Evolutionary conservation across 1,284 basidiomycete genomes (phyloP), one percentile per base, ranked within the genome.

Genomic region (Gomphus sp.): DNA sequence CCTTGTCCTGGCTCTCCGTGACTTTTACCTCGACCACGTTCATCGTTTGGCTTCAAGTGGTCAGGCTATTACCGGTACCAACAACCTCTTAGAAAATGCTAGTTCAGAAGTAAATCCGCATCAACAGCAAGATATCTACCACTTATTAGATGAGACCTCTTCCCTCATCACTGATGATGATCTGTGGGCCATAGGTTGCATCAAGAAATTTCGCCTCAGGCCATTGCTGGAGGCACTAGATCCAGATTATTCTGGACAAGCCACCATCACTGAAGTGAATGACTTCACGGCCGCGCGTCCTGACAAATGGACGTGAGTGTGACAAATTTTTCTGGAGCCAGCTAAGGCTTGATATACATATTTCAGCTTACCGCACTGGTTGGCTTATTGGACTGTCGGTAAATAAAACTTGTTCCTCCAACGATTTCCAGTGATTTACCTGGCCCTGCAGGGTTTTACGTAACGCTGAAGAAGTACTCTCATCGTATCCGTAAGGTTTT

Each of bases 261-360:
- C n/a, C n/a, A 72, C 67, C 4, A 61, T 72, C 8, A 57, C 60
- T 5, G 72, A 74, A 51, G 66, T 64, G 3, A 73, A 72, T 51
- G 43, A 59, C 0, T 71, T 72, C 56, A 69, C 69, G 0, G 50
- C 49, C 0, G 52, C 62, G 2, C 58, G 67, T 5, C 72, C 71
- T 0, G 25, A 50, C 2, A 62, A 61, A 16, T 73, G 72, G 72
- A 71, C 68, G 71, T 67, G 34, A 14, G 4, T 11, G 14, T 33
- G 34, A 11, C n/a, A n/a, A n/a, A 28, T 4, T 12, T 7, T 8
- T 33, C 8, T n/a, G 7, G 3, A 5, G n/a, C n/a, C 6, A 18
- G n/a, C n/a, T 14, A 43, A 16, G 14, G 2, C 16, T n/a, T 43
- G n/a, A 16, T 3, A 16, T 16, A 43, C 1, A 16, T 16, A 7